Base-by-base conservation (phyloP, 2,329 filamentous ascomycete species). In the Stenocarpella maydis region DNA sequence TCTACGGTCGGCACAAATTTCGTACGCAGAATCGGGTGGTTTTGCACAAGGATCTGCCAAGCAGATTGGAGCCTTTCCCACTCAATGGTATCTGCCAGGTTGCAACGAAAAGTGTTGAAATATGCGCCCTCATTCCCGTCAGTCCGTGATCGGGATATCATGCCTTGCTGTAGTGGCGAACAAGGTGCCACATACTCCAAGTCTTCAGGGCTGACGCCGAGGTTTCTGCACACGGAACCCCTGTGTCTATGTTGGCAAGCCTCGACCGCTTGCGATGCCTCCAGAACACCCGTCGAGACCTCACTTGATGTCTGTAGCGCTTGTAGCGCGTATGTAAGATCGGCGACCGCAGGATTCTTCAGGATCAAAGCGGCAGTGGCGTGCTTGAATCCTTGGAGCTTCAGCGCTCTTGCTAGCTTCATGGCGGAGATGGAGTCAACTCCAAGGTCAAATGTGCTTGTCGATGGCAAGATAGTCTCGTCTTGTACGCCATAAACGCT, bases 391-490 rank as follows among this genome's bases (percentile, higher is more conserved):
- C 93, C 92, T 2, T 82, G 82, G 3, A 85, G 82, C 73, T 89
- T 92, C 17, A 98, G 81, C 15, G 84, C 78, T 6, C 86, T 84
- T 0, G 91, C 86, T 37, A 98, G 85, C 9, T 89, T 86, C 54
- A 97, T 90, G 0, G 91, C 92, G 0, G 93, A 94, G 19, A 98
- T 94, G 0, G 95, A 98, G 75, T 97, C 95, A 28, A 98, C 84
- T 0, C 95, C 95, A 1, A 97, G 82, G 72, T 97, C 93, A 74
- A 96, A 97, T 21, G 97, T 87, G 70, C 89, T 97, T 0, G 90
- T 89, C 0, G 81, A 82, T 2, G 85, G 80, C 0, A 78, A 80
- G 2, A 93, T 81, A 0, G 81, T 79, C 0, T 79, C 75, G 3
- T 76, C 65, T 0, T 82, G 76, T 1, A 88, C 71, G 0, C 82